Base-by-base conservation (phyloP, 176 grass and related monocot genomes). In the Aegilops speltoides region DNA sequence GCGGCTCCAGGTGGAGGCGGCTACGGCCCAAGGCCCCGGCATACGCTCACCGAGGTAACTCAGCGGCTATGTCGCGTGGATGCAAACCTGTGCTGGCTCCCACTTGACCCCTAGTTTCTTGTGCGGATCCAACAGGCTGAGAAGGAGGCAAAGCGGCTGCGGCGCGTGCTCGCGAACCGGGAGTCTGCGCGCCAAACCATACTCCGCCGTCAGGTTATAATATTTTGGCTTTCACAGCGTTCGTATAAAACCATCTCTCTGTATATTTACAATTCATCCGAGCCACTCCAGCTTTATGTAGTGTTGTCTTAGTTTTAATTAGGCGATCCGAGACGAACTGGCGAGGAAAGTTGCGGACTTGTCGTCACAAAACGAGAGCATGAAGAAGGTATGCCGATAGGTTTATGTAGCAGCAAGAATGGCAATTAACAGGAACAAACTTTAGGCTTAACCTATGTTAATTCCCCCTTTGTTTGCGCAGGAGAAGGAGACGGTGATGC, bases 111-210 rank as follows among this genome's bases (percentile, higher is more conserved):
- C 19, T 29, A 29, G 29, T 4, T 40, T 20, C 24, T 0, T 33
- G 2, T 19, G 5, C 11, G 57, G 36, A 33, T 63, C 11, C 37
- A 3, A 79, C 45, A 97, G 92, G 92, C 66, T 28, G 92, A 94
- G 83, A 90, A 90, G 73, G 92, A 92, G 85, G 90, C 83, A 23
- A 94, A 90, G 84, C 89, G 88, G 91, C 67, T 91, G 63, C 89
- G 90, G 32, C 85, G 95, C 45, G 82, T 97, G 80, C 89, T 97
- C 64, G 95, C 95, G 19, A 97, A 97, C 81, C 81, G 95, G 75
- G 92, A 94, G 37, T 92, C 95, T 4, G 95, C 95, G 16, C 85
- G 92, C 50, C 90, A 91, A 31, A 94, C 95, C 40, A 94, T 94
- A 57, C 86, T 89, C 40, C 85, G 90, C 32, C 87, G 94, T 15